Conservation (phyloP, 1,139 yeast species). For the Blastobotrys capitulatus region DNA sequence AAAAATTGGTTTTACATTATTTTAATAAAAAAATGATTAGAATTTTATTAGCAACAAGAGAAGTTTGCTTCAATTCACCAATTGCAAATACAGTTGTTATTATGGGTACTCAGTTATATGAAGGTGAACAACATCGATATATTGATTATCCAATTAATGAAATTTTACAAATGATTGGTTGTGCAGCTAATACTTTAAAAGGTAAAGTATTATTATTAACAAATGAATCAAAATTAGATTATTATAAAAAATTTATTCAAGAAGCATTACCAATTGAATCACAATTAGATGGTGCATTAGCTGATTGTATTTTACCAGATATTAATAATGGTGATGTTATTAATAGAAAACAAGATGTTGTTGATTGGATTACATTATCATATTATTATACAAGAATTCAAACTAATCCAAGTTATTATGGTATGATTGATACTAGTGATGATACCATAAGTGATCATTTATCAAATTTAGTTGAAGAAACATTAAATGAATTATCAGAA, state of each 20-base stretch:
- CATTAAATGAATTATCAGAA: slow-evolving; percentile 56
- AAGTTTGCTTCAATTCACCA: slow-evolving; percentile 48
- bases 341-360: slow-evolving; percentile 70
- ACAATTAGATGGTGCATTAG: slow-evolving; percentile 50
- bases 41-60: slow-evolving; percentile 54
- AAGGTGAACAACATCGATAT: slow-evolving; percentile 66
- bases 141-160: slow-evolving; percentile 64
- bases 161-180: slow-evolving; percentile 70
- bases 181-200: slow-evolving; percentile 36
- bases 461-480: slow-evolving; percentile 77
- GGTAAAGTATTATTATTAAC: slow-evolving; percentile 55
- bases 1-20: slow-evolving; percentile 48
- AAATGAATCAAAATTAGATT: slow-evolving; percentile 48
- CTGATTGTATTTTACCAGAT: slow-evolving; percentile 67
- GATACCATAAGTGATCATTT: slow-evolving; percentile 72
- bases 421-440: slow-evolving; percentile 57
- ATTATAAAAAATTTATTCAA: slow-evolving; percentile 63
- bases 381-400: slow-evolving; percentile 76
- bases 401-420: slow-evolving; percentile 85
- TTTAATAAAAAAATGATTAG: slow-evolving; percentile 46
- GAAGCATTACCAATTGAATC: slow-evolving; percentile 87
- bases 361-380: slow-evolving; percentile 85
- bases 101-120: slow-evolving; percentile 67
- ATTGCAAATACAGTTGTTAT: slow-evolving; percentile 51
- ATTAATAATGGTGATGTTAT: slow-evolving; percentile 57